Conservation (phyloP, 495 filamentous ascomycete species). For the Aspergillus bridgeri region DNA sequence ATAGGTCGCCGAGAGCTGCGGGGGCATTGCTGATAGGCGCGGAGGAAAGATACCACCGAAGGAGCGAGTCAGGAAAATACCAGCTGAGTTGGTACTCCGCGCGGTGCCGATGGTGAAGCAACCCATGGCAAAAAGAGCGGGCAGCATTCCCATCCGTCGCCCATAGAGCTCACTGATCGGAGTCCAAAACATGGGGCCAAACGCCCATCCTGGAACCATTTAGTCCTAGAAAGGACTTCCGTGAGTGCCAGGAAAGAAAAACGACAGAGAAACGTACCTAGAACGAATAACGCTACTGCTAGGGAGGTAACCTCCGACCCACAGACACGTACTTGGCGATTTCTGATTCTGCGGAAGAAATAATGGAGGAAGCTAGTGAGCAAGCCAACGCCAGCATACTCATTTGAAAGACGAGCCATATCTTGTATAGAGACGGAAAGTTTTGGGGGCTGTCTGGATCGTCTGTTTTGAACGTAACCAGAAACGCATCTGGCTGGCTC, state of each 20-base stretch:
- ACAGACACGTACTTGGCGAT: constrained; percentile 34
- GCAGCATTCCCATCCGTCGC: constrained; percentile 39
- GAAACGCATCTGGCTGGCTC: too few relatives aligned
- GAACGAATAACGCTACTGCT: constrained; percentile 12
- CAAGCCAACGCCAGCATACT: constrained; percentile 46
- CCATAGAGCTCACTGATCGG: constrained; percentile 44
- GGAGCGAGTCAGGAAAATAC: constrained; percentile 43
- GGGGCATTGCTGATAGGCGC: constrained; percentile 44
- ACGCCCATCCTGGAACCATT: constrained; percentile 15
- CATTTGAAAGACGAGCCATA: constrained; percentile 46
- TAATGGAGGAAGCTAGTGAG: constrained; percentile 48
- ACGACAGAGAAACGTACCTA: constrained; percentile 11
- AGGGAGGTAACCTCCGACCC: constrained; percentile 31
- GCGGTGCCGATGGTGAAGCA: constrained; percentile 45
- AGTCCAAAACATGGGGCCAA: constrained; percentile 35
- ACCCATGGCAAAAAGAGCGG: constrained; percentile 41
- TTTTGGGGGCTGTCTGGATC: constrained; percentile 54
- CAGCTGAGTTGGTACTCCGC: constrained; percentile 27
- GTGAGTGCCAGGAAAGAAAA: too few relatives aligned
- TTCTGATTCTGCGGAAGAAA: constrained; percentile 36
- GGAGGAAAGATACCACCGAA: constrained; percentile 47
- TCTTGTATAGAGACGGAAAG: constrained; percentile 40
- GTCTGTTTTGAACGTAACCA: too few relatives aligned
- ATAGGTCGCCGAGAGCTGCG: constrained; percentile 51
- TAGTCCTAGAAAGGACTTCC: too few relatives aligned